phyloP scores from a whole-genome alignment of 768 basidiomycete species.

The Filobasidium floriforme region DNA sequence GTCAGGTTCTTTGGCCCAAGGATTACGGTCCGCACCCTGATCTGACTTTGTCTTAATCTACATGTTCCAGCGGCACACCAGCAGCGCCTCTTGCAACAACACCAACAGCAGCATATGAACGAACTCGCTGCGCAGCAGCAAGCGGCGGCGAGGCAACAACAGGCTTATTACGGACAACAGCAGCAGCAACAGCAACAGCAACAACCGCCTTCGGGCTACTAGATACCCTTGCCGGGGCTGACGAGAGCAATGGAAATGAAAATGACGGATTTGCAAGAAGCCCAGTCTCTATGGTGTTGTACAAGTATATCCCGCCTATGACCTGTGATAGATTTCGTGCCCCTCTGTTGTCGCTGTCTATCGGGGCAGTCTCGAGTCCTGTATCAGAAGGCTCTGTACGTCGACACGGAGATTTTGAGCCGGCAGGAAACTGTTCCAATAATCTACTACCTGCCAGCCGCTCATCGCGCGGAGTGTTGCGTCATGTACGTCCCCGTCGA shows the following conservation, averaged over 20 bases:
- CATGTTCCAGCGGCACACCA: neutral
- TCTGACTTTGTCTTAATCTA: neutral
- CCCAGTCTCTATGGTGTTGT: neutral
- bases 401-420: no score
- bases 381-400: no score
- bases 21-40: neutral
- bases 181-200: conserved; percentile 1
- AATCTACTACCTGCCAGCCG: neutral
- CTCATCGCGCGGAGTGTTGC: neutral
- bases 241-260: neutral
- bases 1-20: neutral
- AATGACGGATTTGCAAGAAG: neutral
- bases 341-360: no score
- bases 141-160: neutral
- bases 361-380: no score
- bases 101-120: conserved; percentile 1
- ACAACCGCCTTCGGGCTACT: conserved; percentile 7
- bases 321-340: no score
- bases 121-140: conserved; percentile 7
- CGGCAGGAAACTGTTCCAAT: neutral
- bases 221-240: neutral
- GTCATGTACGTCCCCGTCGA: neutral
- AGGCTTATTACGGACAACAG: conserved; percentile 4
- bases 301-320: neutral
- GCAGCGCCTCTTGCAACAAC: conserved; percentile 3